These are phyloP conservation scores for Phytophthora crassamura DNA, from an alignment of 352 stramenopile genomes.

Conservation along the genomic window DNA sequence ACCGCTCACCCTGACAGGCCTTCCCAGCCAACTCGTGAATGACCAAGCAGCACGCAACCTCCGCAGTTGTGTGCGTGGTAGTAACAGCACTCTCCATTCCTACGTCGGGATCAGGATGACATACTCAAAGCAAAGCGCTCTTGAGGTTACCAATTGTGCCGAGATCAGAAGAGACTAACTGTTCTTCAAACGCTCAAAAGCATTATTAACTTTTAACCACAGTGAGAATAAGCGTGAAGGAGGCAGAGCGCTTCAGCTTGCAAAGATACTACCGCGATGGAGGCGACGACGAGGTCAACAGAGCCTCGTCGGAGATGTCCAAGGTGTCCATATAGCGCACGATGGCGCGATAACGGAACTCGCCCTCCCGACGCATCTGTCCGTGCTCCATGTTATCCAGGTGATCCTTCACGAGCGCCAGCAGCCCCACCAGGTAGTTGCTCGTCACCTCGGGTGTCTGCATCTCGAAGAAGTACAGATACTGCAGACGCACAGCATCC, in stretches of 20 bases:
- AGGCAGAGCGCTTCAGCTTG: background rate
- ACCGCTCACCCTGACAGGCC: too few species aligned
- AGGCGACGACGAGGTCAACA: conserved; percentile 29
- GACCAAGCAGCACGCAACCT: too few species aligned
- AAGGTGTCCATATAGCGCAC: conserved; percentile 77
- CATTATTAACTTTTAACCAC: too few species aligned
- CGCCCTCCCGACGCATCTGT: conserved; percentile 66
- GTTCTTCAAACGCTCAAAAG: too few species aligned
- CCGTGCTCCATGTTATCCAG: conserved; percentile 91
- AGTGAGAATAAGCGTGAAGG: background rate
- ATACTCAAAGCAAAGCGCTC: too few species aligned
- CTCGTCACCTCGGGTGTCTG: conserved; percentile 73
- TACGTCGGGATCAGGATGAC: too few species aligned
- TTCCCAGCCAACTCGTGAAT: too few species aligned
- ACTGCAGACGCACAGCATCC: conserved; percentile 43
- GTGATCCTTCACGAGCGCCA: conserved; percentile 94
- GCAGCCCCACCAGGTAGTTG: conserved; percentile 76
- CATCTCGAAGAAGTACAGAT: conserved; percentile 95
- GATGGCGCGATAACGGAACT: conserved; percentile 88
- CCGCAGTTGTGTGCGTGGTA: too few species aligned
- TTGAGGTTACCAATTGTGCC: too few species aligned
- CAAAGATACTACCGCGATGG: conserved; percentile 31
- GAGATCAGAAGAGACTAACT: too few species aligned
- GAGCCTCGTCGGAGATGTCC: conserved; percentile 28
- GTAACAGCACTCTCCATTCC: too few species aligned